phyloP scores from a whole-genome alignment of 2,329 filamentous ascomycete species.

The Pseudogymnoascus sp. region DNA sequence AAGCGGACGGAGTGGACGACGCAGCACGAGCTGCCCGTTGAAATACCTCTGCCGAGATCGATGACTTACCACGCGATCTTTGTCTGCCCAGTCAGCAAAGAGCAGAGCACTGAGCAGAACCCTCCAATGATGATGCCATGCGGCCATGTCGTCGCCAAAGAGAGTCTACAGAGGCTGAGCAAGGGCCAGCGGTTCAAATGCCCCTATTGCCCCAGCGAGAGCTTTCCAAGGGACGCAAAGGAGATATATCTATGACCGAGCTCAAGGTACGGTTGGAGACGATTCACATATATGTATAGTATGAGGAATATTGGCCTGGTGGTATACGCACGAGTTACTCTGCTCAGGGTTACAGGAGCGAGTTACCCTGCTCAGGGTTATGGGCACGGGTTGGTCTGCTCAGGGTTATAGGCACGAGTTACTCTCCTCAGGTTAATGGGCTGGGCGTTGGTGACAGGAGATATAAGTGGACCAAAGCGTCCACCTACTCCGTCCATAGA shows the following conservation, averaged over 20 bases:
- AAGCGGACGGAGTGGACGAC: slow-evolving; percentile 95
- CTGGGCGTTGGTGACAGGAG: background rate
- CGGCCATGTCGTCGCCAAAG: slow-evolving; percentile 84
- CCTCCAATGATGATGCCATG: slow-evolving; percentile 96
- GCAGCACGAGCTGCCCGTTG: slow-evolving; percentile 78
- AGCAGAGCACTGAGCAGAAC: slow-evolving; percentile 87
- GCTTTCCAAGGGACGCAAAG: slow-evolving; percentile 63
- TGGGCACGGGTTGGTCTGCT: background rate
- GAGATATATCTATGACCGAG: slow-evolving; percentile 19
- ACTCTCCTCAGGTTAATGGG: background rate
- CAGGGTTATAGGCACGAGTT: background rate
- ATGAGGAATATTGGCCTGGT: background rate
- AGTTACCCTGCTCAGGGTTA: background rate
- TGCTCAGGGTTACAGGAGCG: background rate
- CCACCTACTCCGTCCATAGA: background rate
- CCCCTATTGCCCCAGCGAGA: slow-evolving; percentile 88
- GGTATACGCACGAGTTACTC: background rate
- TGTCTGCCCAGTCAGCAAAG: slow-evolving; percentile 93
- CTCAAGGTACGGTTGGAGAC: background rate
- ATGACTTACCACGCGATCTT: slow-evolving; percentile 91
- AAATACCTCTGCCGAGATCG: slow-evolving; percentile 51
- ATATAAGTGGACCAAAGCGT: background rate
- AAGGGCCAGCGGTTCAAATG: slow-evolving; percentile 85
- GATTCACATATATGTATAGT: background rate
- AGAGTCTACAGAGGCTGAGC: slow-evolving; percentile 70